Conservation (phyloP, 345 rosid species). For the Stellera chamaejasme region DNA sequence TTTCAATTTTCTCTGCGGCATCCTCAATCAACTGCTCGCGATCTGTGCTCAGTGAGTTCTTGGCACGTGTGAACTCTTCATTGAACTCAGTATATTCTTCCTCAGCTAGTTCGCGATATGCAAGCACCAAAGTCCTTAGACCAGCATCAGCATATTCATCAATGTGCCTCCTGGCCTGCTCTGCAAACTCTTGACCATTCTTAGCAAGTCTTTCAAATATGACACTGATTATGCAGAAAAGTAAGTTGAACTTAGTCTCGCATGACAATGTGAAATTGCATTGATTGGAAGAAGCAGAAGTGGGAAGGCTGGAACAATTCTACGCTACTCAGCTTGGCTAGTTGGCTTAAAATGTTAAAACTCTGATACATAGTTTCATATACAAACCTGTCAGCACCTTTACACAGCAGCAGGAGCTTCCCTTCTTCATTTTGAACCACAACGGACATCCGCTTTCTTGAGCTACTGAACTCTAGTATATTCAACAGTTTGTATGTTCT, state of each 20-base stretch:
- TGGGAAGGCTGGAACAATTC: too few species aligned
- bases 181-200: conserved; percentile 45
- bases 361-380: not conserved
- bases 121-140: conserved; percentile 86
- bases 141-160: conserved; percentile 91
- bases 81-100: conserved; percentile 63
- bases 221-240: conserved; percentile 37
- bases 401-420: conserved; percentile 68
- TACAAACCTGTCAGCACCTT: conserved; percentile 96
- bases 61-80: conserved; percentile 58
- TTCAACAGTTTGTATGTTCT: conserved; percentile 64
- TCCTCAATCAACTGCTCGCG: conserved; percentile 68
- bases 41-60: conserved; percentile 46
- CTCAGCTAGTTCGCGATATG: conserved; percentile 75
- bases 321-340: conserved; percentile 2
- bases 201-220: conserved; percentile 85
- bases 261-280: not conserved
- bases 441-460: conserved; percentile 88
- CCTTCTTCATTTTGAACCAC: conserved; percentile 63
- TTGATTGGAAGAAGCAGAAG: not conserved
- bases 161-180: conserved; percentile 58
- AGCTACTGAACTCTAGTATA: conserved; percentile 73
- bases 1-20: conserved; percentile 63
- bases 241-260: conserved; percentile 1
- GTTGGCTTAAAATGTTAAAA: not conserved